A percentile compares a stretch with the other conserved stretches of the same genome.
phyloP scores from a whole-genome alignment of 139 green algal species.

The Coelastrella sp. region DNA sequence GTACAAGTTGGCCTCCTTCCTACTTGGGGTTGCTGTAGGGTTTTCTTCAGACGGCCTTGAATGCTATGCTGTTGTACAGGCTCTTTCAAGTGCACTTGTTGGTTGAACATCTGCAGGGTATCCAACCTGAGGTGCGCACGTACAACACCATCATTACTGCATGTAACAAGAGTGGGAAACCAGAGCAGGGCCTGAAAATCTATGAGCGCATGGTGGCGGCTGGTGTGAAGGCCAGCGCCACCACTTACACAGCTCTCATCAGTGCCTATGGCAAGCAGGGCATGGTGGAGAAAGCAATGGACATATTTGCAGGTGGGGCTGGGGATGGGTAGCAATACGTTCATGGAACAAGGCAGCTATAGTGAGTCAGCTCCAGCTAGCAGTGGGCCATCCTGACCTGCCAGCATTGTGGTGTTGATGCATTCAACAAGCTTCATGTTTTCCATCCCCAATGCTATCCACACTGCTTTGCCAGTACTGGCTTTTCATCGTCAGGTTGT shows the following conservation, averaged over 20 bases:
- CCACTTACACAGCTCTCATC: conserved; percentile 91
- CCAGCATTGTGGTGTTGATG: too few relatives aligned
- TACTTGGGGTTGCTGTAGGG: too few relatives aligned
- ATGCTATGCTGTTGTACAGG: neutral
- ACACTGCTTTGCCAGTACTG: too few relatives aligned
- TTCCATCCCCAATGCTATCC: too few relatives aligned
- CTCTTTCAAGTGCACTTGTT: neutral
- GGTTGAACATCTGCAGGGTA: conserved; percentile 62
- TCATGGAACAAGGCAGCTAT: too few relatives aligned
- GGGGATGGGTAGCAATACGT: neutral
- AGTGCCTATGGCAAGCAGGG: conserved; percentile 83
- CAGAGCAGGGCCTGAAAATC: conserved; percentile 72
- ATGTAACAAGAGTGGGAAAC: conserved; percentile 72
- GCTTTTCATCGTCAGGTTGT: neutral
- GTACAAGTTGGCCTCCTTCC: too few relatives aligned
- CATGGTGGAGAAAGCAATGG: conserved; percentile 63
- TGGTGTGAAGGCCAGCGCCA: conserved; percentile 80
- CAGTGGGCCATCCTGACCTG: too few relatives aligned
- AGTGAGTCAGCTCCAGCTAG: too few relatives aligned
- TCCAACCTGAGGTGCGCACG: conserved; percentile 84
- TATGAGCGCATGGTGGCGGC: conserved; percentile 86
- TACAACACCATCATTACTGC: conserved; percentile 92
- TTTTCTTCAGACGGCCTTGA: too few relatives aligned
- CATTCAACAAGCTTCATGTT: too few relatives aligned
- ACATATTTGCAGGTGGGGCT: conserved; percentile 39